These are phyloP conservation scores for Phaseolus lunatus DNA, from an alignment of 306 rosid genomes.

Conservation along the genomic window DNA sequence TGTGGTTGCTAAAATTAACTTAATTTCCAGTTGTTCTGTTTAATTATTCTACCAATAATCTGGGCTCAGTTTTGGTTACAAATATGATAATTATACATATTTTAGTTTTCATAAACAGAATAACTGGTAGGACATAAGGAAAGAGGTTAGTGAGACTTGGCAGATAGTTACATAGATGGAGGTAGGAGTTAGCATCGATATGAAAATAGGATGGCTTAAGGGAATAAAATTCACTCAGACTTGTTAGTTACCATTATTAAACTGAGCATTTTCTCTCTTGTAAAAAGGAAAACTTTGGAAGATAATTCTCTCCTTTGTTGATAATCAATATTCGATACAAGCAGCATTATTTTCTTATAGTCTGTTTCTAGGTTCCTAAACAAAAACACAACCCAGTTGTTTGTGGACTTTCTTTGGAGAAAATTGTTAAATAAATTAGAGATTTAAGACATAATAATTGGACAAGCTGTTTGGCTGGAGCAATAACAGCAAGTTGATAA, in stretches of 20 bases:
- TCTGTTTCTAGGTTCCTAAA: not conserved
- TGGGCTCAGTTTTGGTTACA: not conserved
- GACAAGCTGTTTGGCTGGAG: not conserved
- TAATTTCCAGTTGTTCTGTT: not conserved
- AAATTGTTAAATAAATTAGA: not conserved
- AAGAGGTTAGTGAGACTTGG: not conserved
- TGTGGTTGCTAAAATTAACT: conserved; percentile 4
- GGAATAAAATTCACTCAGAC: not conserved
- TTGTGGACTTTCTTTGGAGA: not conserved
- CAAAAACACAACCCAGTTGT: not conserved
- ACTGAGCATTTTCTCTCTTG: not conserved
- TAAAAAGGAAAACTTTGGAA: not conserved
- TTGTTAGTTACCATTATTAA: not conserved
- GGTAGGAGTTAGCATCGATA: not conserved
- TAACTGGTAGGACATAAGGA: not conserved
- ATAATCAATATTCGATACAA: not conserved
- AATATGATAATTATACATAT: conserved; percentile 18
- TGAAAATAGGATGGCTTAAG: not conserved
- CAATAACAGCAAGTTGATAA: no score
- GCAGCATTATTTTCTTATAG: not conserved
- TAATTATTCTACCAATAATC: conserved; percentile 16
- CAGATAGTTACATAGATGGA: not conserved
- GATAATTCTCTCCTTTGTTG: not conserved
- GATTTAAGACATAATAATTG: conserved; percentile 1
- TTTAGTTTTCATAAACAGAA: conserved; percentile 18